Conservation (phyloP, 2,329 filamentous ascomycete genomes). For the Xylaria sp. region DNA sequence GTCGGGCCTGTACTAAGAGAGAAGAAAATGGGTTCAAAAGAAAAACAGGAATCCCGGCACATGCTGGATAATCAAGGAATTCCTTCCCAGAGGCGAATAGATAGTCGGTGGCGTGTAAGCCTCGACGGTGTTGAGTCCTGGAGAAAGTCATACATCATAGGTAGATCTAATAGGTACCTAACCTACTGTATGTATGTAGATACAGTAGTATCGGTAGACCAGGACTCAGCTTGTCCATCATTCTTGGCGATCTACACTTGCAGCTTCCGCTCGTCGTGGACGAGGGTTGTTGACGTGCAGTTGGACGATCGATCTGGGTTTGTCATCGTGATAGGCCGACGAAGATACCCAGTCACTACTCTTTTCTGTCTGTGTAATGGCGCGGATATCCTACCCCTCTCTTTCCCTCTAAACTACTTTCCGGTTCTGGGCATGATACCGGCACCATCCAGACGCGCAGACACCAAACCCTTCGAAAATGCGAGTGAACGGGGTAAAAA, state of each 20-base stretch:
- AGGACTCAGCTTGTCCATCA: not conserved
- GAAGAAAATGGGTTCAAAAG: not conserved
- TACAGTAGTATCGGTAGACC: not conserved
- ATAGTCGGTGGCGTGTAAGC: not conserved
- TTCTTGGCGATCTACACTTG: constrained; percentile 1
- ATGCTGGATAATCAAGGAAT: not conserved
- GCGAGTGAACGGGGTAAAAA: not conserved
- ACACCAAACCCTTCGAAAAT: not conserved
- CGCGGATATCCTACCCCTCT: not conserved
- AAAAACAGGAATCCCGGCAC: constrained; percentile 23
- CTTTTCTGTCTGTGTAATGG: not conserved
- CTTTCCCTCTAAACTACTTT: no score
- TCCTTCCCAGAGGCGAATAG: not conserved
- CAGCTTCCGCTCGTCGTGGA: not conserved
- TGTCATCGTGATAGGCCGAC: not conserved
- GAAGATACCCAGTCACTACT: not conserved
- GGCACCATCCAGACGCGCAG: not conserved
- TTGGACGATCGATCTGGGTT: not conserved
- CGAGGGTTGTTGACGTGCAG: not conserved
- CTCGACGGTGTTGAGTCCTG: not conserved
- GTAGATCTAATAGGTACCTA: no score
- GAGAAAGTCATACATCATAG: not conserved
- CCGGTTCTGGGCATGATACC: not conserved
- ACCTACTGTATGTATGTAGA: not conserved
- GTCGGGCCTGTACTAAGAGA: not conserved